Conservation (phyloP, 164 flowering plant genomes). For the Brasenia schreberi region DNA sequence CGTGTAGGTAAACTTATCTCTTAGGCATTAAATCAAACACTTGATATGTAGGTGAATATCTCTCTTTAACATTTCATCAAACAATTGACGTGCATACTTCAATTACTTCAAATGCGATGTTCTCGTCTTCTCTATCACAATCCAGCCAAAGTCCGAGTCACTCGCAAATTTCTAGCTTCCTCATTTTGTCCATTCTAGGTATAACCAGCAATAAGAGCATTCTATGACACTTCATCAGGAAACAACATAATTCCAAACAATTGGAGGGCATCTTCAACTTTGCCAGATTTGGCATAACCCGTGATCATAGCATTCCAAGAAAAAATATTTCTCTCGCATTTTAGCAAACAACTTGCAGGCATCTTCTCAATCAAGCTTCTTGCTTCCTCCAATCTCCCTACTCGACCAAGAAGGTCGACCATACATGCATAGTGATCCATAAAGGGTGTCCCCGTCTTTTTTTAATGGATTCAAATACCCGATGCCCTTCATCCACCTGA, state of each 20-base stretch:
- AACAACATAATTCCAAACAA: constrained; percentile 9
- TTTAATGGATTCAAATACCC: constrained; percentile 33
- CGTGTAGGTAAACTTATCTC: no score
- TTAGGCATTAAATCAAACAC: no score
- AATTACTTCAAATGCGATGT: no score
- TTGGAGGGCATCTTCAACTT: constrained; percentile 8
- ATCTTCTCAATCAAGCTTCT: constrained; percentile 21
- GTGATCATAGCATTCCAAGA: constrained; percentile 16
- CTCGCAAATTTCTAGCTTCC: no score
- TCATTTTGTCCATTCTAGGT: constrained; percentile 13
- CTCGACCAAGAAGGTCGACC: constrained; percentile 64
- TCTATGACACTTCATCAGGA: constrained; percentile 20
- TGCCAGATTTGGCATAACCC: constrained; percentile 9
- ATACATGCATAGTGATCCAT: constrained; percentile 72
- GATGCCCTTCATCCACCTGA: constrained; percentile 38
- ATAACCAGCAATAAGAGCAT: constrained; percentile 19
- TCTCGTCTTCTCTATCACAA: no score
- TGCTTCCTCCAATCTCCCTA: constrained; percentile 49
- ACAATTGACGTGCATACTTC: no score
- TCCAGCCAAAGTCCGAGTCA: no score
- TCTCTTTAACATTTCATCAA: no score
- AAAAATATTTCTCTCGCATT: constrained; percentile 15
- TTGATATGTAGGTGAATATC: no score
- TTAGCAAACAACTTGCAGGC: constrained; percentile 13
- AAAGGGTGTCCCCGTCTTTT: constrained; percentile 16